phyloP scores from a whole-genome alignment of 169 alveolate species.

The Plasmodium vivax region DNA sequence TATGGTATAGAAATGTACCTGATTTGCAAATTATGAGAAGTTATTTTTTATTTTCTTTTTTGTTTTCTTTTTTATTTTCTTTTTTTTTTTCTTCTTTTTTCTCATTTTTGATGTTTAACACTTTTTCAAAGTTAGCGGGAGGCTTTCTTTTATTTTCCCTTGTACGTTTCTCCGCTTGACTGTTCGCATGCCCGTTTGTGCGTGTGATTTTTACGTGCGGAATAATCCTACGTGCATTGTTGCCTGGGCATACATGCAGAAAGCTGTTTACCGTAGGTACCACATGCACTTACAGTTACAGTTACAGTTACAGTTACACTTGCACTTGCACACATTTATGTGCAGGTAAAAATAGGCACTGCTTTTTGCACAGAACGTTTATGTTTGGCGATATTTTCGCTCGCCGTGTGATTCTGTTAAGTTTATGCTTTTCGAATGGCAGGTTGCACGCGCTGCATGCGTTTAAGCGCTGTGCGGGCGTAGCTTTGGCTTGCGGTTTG shows the following conservation, averaged over 20 bases:
- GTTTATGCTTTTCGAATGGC: background rate
- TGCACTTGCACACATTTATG: background rate
- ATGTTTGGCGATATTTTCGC: background rate
- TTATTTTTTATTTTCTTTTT: background rate
- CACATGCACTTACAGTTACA: too few species aligned
- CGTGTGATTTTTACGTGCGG: background rate
- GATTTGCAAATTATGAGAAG: background rate
- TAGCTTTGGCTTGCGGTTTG: background rate
- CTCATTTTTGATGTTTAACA: background rate
- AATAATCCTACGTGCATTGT: background rate
- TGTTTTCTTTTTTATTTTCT: too few species aligned
- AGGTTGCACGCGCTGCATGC: background rate
- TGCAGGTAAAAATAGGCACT: background rate
- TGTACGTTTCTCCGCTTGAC: background rate
- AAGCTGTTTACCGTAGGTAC: background rate
- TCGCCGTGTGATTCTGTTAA: background rate
- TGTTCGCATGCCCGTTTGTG: background rate
- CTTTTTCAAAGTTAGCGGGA: background rate
- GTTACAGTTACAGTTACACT: too few species aligned
- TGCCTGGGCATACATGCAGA: background rate
- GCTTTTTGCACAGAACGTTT: background rate
- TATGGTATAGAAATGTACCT: slow-evolving; percentile 4
- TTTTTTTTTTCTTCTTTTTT: background rate
- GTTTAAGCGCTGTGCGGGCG: background rate
- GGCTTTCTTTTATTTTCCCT: background rate